Evolutionary conservation across 192 early-diverging fungal genomes (phyloP), one percentile per base, ranked within the genome.

Genomic region (Lobosporangium transversale): DNA sequence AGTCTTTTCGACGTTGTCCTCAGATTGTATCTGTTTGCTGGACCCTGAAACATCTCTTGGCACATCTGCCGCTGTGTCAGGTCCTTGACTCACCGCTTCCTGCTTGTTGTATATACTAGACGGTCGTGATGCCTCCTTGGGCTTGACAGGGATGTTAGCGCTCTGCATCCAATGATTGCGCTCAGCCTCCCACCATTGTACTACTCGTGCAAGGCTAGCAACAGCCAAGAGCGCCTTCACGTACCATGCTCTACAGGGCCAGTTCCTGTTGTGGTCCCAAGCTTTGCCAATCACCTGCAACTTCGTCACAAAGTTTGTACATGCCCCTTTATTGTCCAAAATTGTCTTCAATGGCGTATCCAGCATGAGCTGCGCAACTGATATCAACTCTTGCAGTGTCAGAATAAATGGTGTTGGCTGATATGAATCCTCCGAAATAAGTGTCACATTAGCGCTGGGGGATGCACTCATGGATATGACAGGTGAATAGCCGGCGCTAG

Each of bases 161-260:
- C 73, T 66, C 47, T 76, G 79, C 65, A 70, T 54, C 93, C 92
- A 93, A 52, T 90, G 85, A 12, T 79, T 80, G 8, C 84, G 80
- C 68, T 94, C 92, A 18, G 89, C 92, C 52, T 94, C 90, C 81
- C 93, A 85, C 80, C 89, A 88, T 67, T 94, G 90, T 2, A 95
- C 85, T 21, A 94, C 80, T 35, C 94, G 81, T 17, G 90, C 92
- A 20, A 95, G 82, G 14, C 83, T 85, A 18, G 92, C 89, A 67
- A 95, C 91, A 17, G 85, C 87, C 44, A 94, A 80, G 31, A 95
- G 62, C 1, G 93, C 67, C 32, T 88, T 79, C 3, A 93, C 85
- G 86, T 81, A 84, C 85, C 82, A 73, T 54, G 80, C 68, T 52
- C 82, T 66, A 37, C 86, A 87, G 1, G 87, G 85, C 89, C 91